These are phyloP conservation scores for Primulina eburnea DNA, from an alignment of 257 asterid species.

Conservation along the genomic window DNA sequence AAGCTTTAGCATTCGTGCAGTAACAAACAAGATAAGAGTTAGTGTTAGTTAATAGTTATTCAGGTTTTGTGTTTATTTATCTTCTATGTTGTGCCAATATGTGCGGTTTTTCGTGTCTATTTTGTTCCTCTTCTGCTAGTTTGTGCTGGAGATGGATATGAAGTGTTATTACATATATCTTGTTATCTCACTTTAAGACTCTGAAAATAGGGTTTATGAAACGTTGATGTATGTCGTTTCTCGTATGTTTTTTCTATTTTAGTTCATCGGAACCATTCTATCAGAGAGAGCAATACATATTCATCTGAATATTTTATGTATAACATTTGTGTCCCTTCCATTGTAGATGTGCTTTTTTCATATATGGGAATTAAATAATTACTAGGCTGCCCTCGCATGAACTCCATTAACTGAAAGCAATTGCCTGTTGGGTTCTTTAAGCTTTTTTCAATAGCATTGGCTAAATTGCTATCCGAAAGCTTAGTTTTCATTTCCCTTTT, in stretches of 20 bases:
- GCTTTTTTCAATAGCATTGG: background rate
- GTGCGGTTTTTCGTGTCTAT: background rate
- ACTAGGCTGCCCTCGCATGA: background rate
- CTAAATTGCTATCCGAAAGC: background rate
- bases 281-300: background rate
- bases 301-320: background rate
- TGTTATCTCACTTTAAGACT: too few species aligned
- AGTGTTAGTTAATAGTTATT: background rate
- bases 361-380: background rate
- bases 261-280: background rate
- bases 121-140: too few species aligned
- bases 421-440: background rate
- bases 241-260: background rate
- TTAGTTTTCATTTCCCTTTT: background rate
- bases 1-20: background rate
- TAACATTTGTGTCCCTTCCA: background rate
- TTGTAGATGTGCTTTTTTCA: background rate
- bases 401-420: background rate
- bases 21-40: background rate
- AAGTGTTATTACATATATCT: background rate
- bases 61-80: background rate
- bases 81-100: background rate
- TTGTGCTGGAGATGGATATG: background rate
- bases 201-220: background rate
- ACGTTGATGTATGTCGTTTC: background rate